Percentiles rank a stretch among this genome's conserved stretches.
These are phyloP conservation scores for Rhodamnia rubescens DNA, from an alignment of 345 rosid species.

Conservation along the genomic window DNA sequence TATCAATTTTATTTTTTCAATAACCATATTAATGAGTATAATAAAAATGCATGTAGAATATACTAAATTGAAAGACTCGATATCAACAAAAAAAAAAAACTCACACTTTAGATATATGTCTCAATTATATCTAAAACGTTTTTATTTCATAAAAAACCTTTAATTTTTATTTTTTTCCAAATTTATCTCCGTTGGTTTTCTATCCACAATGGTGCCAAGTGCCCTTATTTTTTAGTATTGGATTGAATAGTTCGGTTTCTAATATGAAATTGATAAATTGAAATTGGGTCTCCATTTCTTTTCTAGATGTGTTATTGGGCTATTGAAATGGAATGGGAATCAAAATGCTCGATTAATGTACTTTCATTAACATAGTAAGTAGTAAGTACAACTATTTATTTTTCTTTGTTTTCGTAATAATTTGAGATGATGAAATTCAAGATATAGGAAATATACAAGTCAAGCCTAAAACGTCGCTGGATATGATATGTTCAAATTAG, in stretches of 20 bases:
- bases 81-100: too few relatives aligned
- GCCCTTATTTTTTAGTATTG: too few relatives aligned
- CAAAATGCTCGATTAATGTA: fast-evolving
- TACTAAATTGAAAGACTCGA: too few relatives aligned
- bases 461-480: background rate
- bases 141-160: too few relatives aligned
- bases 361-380: too few relatives aligned
- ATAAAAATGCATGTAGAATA: background rate
- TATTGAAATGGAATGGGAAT: background rate
- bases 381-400: background rate
- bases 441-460: background rate
- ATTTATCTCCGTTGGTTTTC: too few relatives aligned
- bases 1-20: background rate
- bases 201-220: too few relatives aligned
- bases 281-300: background rate
- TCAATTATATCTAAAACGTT: too few relatives aligned
- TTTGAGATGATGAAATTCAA: background rate
- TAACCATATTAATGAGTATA: background rate
- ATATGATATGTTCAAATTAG: background rate
- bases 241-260: background rate
- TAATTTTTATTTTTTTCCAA: too few relatives aligned
- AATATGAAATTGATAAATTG: background rate
- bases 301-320: background rate
- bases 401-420: background rate
- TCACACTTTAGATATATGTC: too few relatives aligned